A percentile compares a stretch with the other conserved stretches of the same genome.
phyloP scores from a whole-genome alignment of 768 basidiomycete species.

The Termitomyces sp. region DNA sequence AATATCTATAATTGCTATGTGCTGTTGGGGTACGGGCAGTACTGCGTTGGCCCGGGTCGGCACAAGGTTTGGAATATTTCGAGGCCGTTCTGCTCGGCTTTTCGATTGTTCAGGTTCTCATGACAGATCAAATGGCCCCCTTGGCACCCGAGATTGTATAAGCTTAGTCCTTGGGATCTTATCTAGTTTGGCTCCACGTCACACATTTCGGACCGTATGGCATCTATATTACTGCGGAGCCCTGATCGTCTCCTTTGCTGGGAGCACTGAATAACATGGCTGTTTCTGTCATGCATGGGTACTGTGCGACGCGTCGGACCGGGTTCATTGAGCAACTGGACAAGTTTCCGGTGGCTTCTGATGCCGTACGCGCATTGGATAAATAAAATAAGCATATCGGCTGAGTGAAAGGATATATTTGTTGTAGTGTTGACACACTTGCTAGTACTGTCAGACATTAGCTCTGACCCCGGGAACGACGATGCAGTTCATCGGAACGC shows the following conservation, averaged over 20 bases:
- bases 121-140: too few relatives aligned
- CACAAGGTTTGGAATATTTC: neutral
- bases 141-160: neutral
- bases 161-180: neutral
- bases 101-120: neutral
- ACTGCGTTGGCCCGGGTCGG: neutral
- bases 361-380: neutral
- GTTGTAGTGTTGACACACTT: too few relatives aligned
- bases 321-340: neutral
- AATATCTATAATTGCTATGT: neutral
- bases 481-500: neutral
- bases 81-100: neutral
- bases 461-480: neutral
- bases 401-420: neutral
- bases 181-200: neutral
- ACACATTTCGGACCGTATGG: neutral
- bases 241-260: too few relatives aligned
- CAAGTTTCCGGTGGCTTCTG: neutral
- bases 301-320: neutral
- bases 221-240: neutral
- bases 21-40: neutral
- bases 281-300: too few relatives aligned
- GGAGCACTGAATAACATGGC: neutral
- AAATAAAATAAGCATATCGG: neutral
- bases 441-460: neutral